Percentiles rank a stretch among this genome's conserved stretches.
These are phyloP conservation scores for Venturia effusa DNA, from an alignment of 2,329 filamentous ascomycete genomes.

Conservation along the genomic window DNA sequence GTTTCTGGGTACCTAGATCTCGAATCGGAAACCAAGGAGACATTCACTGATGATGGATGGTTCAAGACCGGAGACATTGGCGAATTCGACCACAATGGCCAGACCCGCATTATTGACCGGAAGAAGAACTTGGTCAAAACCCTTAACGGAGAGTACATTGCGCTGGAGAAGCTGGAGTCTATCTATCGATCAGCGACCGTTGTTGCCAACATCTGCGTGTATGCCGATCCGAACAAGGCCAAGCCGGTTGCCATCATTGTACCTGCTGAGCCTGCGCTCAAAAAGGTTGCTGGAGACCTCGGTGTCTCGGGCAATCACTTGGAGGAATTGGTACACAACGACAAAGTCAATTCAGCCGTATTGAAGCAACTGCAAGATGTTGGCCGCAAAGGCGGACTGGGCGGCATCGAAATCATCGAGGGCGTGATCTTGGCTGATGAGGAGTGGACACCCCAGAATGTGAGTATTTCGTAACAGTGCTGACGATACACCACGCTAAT, in stretches of 20 bases:
- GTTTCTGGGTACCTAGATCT: slow-evolving; percentile 74
- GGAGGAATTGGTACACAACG: slow-evolving; percentile 57
- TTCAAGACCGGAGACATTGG: slow-evolving; percentile 96
- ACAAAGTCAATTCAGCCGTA: slow-evolving; percentile 53
- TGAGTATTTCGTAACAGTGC: slow-evolving; percentile 39
- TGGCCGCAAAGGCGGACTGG: slow-evolving; percentile 56
- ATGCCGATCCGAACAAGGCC: slow-evolving; percentile 62
- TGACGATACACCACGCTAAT: slow-evolving; percentile 15
- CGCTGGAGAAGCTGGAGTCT: slow-evolving; percentile 86
- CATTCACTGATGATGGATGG: slow-evolving; percentile 78
- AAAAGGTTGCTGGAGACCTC: slow-evolving; percentile 43
- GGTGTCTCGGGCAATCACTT: slow-evolving; percentile 54
- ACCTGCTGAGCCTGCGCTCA: slow-evolving; percentile 44
- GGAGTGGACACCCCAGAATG: slow-evolving; percentile 78
- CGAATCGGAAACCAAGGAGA: slow-evolving; percentile 68
- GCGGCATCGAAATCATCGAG: slow-evolving; percentile 61
- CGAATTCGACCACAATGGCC: slow-evolving; percentile 70
- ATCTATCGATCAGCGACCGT: slow-evolving; percentile 72
- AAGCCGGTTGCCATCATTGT: slow-evolving; percentile 78
- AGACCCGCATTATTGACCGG: slow-evolving; percentile 81
- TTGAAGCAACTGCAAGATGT: slow-evolving; percentile 58
- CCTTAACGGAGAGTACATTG: slow-evolving; percentile 90
- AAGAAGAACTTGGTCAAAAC: slow-evolving; percentile 99
- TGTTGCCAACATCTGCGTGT: slow-evolving; percentile 79
- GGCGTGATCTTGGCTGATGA: slow-evolving; percentile 72